Evolutionary conservation across 495 filamentous ascomycete genomes (phyloP), one percentile per base, ranked within the genome.

Genomic region (Staphylotrichum longicolle): DNA sequence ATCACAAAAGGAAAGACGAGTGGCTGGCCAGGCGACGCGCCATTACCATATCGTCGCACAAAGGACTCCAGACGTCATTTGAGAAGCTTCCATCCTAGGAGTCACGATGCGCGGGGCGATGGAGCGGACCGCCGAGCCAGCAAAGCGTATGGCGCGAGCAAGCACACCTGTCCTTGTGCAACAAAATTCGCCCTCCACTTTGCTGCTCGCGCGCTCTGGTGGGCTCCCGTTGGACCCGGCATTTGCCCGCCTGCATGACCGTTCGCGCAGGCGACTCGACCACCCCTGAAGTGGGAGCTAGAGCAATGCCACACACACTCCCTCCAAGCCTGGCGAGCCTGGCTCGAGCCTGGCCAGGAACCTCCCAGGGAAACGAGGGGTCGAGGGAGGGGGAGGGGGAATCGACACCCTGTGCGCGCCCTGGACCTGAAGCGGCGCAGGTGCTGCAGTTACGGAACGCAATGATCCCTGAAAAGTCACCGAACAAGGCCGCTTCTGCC

Each of bases 291-390:
- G 20, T 33, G 37, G 15, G 41, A 27, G 41, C 62, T 20, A 14
- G 62, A 68, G 66, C 63, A 70, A 68, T 70, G 58, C 63, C 68
- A 66, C 68, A 70, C 40, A 37, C 41, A 7, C 27, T 46, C 27
- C 6, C 52, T 30, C 53, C 7, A 55, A 27, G 20, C 20, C 20
- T 27, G 20, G 20, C 20, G 20, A 27, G 20, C 20, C 20, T 27
- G 20, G 20, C 1, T 1, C 20, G 20, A 27, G 20, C 20, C 20
- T 27, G 20, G 20, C 1, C 20, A 27, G 20, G 20, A 27, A 27
- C 20, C 20, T 27, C 20, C 35, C 39, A 12, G 39, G 39, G 32
- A 2, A 12, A 5, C 20, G 6, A 40, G 15, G 37, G 54, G 30
- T 35, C 12, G 12, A 44, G 50, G 39, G 34, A n/a, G 9, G 6